Conservation (phyloP, 306 rosid species). For the Hylodesmum podocarpum region DNA sequence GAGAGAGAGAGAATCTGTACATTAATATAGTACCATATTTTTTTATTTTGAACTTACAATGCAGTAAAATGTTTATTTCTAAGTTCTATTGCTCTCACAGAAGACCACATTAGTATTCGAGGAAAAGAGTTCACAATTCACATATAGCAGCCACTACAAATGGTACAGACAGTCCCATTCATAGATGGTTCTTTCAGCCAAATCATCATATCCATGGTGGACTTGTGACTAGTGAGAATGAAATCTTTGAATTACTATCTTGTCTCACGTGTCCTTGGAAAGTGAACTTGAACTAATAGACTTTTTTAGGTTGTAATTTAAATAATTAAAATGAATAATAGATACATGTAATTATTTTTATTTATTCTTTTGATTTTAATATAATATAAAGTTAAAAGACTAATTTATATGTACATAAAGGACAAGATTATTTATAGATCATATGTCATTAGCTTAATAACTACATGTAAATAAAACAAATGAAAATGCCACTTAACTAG, state of each 20-base stretch:
- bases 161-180: neutral
- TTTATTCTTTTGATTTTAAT: no score
- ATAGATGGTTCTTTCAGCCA: slow-evolving; percentile 4
- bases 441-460: no score
- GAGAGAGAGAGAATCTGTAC: neutral
- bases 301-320: neutral
- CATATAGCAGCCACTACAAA: slow-evolving; percentile 6
- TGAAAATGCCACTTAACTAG: neutral
- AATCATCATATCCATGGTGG: slow-evolving; percentile 6
- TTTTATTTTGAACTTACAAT: neutral
- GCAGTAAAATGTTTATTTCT: neutral
- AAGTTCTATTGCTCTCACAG: neutral
- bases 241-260: slow-evolving; percentile 26
- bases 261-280: slow-evolving; percentile 27
- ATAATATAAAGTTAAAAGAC: no score
- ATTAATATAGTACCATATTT: neutral
- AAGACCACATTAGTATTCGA: slow-evolving; percentile 1
- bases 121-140: neutral
- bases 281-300: neutral
- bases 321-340: neutral
- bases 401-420: no score
- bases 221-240: neutral
- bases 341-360: no score
- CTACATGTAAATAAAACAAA: neutral
- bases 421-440: no score